Evolutionary conservation across 2,329 filamentous ascomycete species (phyloP).

Genomic region (Neofusicoccum parvum): DNA sequence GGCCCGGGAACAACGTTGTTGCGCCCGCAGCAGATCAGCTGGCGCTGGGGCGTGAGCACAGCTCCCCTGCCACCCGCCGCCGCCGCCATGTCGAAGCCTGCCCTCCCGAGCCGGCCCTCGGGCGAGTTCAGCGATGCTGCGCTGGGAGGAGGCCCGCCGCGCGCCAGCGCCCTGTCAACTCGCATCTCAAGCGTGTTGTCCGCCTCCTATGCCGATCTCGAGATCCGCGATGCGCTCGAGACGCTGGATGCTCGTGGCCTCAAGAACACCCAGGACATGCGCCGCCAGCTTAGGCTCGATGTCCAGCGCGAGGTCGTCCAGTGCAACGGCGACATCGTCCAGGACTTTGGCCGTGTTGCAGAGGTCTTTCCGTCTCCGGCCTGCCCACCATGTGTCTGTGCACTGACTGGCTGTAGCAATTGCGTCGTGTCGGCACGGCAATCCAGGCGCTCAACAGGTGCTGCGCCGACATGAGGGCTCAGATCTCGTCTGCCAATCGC

Average conservation of each 20-base stretch:
- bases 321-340: constrained; percentile 85
- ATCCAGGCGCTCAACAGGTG: constrained; percentile 77
- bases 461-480: constrained; percentile 77
- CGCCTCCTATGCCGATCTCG: constrained; percentile 87
- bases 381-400: background rate
- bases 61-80: background rate
- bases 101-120: constrained; percentile 10
- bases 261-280: constrained; percentile 74
- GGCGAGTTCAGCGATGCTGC: constrained; percentile 16
- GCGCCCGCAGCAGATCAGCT: background rate
- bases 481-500: constrained; percentile 73
- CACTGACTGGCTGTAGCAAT: constrained; percentile 63
- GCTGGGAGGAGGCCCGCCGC: constrained; percentile 2
- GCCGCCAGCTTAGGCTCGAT: constrained; percentile 77
- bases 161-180: constrained; percentile 69
- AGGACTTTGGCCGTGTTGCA: constrained; percentile 85
- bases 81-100: constrained; percentile 11
- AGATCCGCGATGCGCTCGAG: constrained; percentile 81
- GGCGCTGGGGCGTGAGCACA: background rate
- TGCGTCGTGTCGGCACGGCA: constrained; percentile 78
- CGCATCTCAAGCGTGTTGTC: constrained; percentile 86
- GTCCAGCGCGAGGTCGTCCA: constrained; percentile 91
- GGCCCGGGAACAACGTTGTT: background rate
- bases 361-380: constrained; percentile 58
- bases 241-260: constrained; percentile 74